Evolutionary conservation across 768 basidiomycete genomes (phyloP).

Genomic region (Trametes punicea): DNA sequence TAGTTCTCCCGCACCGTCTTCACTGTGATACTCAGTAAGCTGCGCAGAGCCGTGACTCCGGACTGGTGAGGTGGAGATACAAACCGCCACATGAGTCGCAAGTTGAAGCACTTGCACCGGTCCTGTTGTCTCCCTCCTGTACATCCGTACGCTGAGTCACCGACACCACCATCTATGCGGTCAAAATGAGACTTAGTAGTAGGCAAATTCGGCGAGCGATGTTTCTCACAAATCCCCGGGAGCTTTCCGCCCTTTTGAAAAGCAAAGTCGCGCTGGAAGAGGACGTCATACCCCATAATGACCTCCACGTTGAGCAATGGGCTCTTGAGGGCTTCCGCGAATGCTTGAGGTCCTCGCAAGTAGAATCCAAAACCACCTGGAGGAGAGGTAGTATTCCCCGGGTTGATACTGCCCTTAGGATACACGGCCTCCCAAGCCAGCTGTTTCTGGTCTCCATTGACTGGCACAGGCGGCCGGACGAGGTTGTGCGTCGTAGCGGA

Average conservation of each 20-base stretch:
- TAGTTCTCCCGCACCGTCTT: conserved; percentile 54
- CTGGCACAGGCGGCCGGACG: conserved; percentile 26
- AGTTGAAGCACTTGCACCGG: conserved; percentile 64
- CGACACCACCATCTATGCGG: conserved; percentile 49
- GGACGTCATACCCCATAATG: conserved; percentile 61
- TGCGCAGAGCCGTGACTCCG: too few species aligned
- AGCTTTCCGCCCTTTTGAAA: conserved; percentile 77
- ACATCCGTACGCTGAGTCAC: conserved; percentile 58
- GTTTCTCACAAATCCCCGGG: conserved; percentile 59
- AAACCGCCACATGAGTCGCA: conserved; percentile 75
- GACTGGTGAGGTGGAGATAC: conserved; percentile 9
- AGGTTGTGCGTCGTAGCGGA: conserved; percentile 34
- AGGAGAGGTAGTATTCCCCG: conserved; percentile 37
- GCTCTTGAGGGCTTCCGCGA: conserved; percentile 33
- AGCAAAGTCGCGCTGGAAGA: conserved; percentile 59
- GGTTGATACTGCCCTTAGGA: conserved; percentile 59
- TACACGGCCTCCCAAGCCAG: conserved; percentile 62
- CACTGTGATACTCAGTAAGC: conserved; percentile 31
- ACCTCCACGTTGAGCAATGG: conserved; percentile 38
- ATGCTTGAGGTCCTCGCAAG: conserved; percentile 49
- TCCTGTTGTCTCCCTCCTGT: conserved; percentile 63
- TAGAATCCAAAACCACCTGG: conserved; percentile 74
- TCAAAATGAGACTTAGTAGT: neutral
- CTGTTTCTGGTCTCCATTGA: conserved; percentile 17
- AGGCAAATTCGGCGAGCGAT: neutral